Percentiles rank a stretch among this genome's conserved stretches.
These are phyloP conservation scores for Elsinoe fawcettii DNA, from an alignment of 2,329 filamentous ascomycete species.

Conservation along the genomic window DNA sequence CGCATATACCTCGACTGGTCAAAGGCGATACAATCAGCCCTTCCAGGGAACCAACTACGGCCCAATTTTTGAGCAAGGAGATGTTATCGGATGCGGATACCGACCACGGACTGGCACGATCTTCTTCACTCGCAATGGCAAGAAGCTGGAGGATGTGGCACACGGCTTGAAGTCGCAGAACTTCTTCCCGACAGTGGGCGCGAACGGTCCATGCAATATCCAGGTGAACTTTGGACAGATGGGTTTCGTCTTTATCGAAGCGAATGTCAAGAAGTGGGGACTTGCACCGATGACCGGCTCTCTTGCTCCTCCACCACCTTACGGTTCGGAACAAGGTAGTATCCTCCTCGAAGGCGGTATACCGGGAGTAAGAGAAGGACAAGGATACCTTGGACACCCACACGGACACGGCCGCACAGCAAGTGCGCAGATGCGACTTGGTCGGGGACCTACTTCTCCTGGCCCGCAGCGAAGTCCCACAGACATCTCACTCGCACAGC, in stretches of 20 bases:
- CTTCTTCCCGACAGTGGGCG: conserved; percentile 95
- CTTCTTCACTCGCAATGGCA: conserved; percentile 97
- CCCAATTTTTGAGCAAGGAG: conserved; percentile 79
- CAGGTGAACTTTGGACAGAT: conserved; percentile 98
- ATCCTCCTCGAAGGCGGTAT: conserved; percentile 81
- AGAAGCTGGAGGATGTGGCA: conserved; percentile 88
- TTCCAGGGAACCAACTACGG: conserved; percentile 75
- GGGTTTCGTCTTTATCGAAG: conserved; percentile 97
- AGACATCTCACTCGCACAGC: conserved; percentile 86
- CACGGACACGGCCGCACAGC: conserved; percentile 58
- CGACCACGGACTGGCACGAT: conserved; percentile 87
- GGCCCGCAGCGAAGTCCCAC: conserved; percentile 86
- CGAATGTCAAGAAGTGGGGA: conserved; percentile 99
- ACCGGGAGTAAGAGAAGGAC: conserved; percentile 47
- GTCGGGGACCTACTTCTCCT: conserved; percentile 62
- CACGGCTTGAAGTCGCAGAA: conserved; percentile 92
- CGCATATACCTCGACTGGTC: conserved; percentile 81
- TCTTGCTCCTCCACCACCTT: conserved; percentile 87
- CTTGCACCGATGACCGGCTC: conserved; percentile 92
- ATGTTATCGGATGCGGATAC: conserved; percentile 93
- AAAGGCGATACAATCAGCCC: conserved; percentile 85
- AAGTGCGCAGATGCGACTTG: conserved; percentile 69
- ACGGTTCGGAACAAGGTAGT: conserved; percentile 93
- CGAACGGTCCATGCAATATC: conserved; percentile 83
- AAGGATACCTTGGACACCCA: conserved; percentile 45